Evolutionary conservation across 2,329 filamentous ascomycete species (phyloP).

Genomic region (Neopestalotiopsis sp.): DNA sequence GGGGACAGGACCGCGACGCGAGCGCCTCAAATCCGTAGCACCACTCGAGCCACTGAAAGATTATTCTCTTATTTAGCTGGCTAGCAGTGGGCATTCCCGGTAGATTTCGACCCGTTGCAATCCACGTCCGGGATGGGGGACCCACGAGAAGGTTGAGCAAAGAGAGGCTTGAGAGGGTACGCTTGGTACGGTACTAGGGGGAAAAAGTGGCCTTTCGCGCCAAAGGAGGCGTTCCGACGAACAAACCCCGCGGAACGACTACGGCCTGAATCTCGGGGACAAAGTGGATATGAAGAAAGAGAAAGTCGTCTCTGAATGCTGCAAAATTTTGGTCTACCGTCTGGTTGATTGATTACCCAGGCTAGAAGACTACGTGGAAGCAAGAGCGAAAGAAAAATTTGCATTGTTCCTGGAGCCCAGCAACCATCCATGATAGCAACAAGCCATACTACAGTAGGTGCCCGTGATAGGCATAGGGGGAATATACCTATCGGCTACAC

Average conservation of each 20-base stretch:
- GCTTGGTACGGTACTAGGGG: background rate
- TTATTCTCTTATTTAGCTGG: background rate
- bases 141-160: background rate
- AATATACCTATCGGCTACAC: too few species aligned
- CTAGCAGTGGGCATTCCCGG: background rate
- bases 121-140: background rate
- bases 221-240: constrained; percentile 11
- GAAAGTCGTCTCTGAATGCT: background rate
- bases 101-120: background rate
- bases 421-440: too few species aligned
- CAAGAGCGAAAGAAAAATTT: background rate
- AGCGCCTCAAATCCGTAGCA: background rate
- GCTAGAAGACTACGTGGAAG: background rate
- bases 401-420: too few species aligned
- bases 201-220: background rate
- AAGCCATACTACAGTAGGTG: too few species aligned
- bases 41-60: background rate
- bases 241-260: constrained; percentile 19
- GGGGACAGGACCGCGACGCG: background rate
- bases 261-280: constrained; percentile 8
- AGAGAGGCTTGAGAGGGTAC: background rate
- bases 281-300: constrained; percentile 6
- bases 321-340: constrained; percentile 1
- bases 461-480: too few species aligned
- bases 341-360: background rate